Evolutionary conservation across 192 early-diverging fungal genomes (phyloP).

Genomic region (Coemansia sp.): DNA sequence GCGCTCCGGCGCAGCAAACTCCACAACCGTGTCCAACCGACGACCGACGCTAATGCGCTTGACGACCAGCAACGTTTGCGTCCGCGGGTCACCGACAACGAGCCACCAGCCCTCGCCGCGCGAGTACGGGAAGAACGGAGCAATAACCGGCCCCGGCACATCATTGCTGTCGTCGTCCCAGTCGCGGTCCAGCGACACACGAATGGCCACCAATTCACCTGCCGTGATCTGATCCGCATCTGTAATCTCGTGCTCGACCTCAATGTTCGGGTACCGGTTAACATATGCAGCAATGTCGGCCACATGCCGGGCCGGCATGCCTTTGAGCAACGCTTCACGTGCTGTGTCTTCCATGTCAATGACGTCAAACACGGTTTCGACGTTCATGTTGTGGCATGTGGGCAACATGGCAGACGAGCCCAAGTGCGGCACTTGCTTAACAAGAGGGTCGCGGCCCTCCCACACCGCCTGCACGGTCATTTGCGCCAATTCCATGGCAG

Average conservation of each 20-base stretch:
- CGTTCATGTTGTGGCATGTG: constrained; percentile 27
- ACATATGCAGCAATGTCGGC: constrained; percentile 81
- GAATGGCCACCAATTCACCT: constrained; percentile 66
- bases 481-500: constrained; percentile 95
- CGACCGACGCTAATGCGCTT: constrained; percentile 78
- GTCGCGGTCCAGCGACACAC: constrained; percentile 79
- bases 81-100: constrained; percentile 78
- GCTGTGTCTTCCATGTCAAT: constrained; percentile 91
- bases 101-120: constrained; percentile 98
- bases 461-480: constrained; percentile 97
- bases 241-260: constrained; percentile 70
- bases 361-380: constrained; percentile 89
- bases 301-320: constrained; percentile 58
- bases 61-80: constrained; percentile 81
- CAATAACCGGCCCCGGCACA: constrained; percentile 77
- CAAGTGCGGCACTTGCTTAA: constrained; percentile 89
- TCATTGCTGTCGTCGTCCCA: constrained; percentile 73
- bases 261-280: constrained; percentile 92
- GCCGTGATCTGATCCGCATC: constrained; percentile 63
- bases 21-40: constrained; percentile 66
- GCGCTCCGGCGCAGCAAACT: constrained; percentile 78
- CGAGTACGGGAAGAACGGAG: constrained; percentile 87
- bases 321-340: constrained; percentile 61
- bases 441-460: constrained; percentile 86
- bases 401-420: constrained; percentile 21